phyloP scores from a whole-genome alignment of 306 rosid species.

The Crataegus laevigata region DNA sequence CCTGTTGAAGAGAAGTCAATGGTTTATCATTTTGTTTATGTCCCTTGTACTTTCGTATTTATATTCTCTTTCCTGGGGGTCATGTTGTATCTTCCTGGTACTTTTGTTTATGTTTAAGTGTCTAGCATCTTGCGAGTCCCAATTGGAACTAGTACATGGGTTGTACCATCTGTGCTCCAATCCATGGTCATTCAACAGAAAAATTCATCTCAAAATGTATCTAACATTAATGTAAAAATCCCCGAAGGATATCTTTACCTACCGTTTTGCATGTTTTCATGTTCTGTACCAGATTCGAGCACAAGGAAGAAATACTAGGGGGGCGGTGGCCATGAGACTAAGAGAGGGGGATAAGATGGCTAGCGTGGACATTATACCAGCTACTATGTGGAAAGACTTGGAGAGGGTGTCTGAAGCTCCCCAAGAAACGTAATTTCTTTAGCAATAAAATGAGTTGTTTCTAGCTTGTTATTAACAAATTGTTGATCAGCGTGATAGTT shows the following conservation, averaged over 20 bases:
- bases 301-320: conserved; percentile 80
- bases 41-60: neutral
- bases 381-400: conserved; percentile 56
- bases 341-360: conserved; percentile 85
- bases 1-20: no score
- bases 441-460: conserved; percentile 1
- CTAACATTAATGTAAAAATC: neutral
- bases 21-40: neutral
- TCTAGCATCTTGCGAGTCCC: neutral
- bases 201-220: neutral
- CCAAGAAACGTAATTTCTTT: conserved; percentile 41
- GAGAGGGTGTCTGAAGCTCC: conserved; percentile 37
- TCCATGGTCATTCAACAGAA: neutral
- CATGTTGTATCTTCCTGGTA: neutral
- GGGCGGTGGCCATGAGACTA: conserved; percentile 83
- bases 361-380: conserved; percentile 82
- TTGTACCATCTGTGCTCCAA: neutral
- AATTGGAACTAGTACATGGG: neutral
- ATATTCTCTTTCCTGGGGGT: neutral
- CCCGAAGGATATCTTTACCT: neutral
- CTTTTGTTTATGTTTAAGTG: neutral
- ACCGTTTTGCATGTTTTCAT: neutral
- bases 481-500: neutral
- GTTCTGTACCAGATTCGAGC: conserved; percentile 67
- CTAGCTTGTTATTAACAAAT: conserved; percentile 2